These are phyloP conservation scores for Wickerhamomyces subpelliculosus DNA, from an alignment of 805 yeast species.

Conservation along the genomic window DNA sequence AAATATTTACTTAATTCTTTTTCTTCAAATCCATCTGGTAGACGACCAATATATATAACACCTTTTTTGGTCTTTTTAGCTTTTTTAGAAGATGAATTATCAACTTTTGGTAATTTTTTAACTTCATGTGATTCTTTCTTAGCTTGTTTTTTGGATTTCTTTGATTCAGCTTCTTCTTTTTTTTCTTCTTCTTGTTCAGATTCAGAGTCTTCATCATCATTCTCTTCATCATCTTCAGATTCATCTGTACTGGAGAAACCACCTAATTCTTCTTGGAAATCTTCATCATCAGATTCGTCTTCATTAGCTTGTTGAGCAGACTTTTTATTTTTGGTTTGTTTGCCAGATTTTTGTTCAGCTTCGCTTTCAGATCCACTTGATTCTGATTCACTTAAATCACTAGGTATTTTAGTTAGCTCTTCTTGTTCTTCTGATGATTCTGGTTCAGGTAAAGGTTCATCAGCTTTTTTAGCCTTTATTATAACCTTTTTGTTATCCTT, in stretches of 20 bases:
- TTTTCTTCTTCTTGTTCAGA: conserved; percentile 20
- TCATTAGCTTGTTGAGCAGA: conserved; percentile 1
- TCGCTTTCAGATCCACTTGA: conserved; percentile 22
- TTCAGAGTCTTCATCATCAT: conserved; percentile 17
- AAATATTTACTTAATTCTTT: conserved; percentile 69
- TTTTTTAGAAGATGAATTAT: conserved; percentile 16
- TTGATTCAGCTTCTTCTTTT: conserved; percentile 10
- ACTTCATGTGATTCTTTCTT: conserved; percentile 20
- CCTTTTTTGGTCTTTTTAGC: conserved; percentile 38
- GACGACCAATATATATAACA: conserved; percentile 81
- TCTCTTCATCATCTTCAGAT: conserved; percentile 2
- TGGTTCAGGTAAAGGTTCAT: conserved; percentile 23
- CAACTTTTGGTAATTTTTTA: conserved; percentile 16
- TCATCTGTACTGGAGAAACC: conserved; percentile 13
- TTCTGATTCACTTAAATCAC: conserved; percentile 13
- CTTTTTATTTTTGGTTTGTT: conserved; percentile 15
- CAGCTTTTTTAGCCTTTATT: conserved; percentile 9
- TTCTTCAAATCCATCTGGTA: conserved; percentile 92
- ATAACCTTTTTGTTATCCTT: background rate
- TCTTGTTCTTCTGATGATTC: conserved; percentile 13
- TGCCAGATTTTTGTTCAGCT: conserved; percentile 16
- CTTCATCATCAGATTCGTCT: conserved; percentile 12
- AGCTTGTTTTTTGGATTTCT: conserved; percentile 18
- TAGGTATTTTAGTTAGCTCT: conserved; percentile 3
- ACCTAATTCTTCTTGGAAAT: conserved; percentile 8